Conservation (phyloP, 345 rosid species). For the Aegle marmelos region DNA sequence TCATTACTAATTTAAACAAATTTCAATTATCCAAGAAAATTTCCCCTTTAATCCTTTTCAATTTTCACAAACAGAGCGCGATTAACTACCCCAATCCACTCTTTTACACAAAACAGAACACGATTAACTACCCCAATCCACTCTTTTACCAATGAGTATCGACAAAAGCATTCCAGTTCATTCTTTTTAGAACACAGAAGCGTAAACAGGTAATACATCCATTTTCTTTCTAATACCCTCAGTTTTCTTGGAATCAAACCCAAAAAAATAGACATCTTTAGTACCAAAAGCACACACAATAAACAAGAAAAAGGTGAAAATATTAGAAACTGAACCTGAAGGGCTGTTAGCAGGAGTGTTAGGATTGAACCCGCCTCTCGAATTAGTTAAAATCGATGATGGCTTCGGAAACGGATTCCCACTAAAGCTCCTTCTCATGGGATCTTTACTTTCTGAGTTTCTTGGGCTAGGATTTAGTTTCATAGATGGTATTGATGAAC, state of each 20-base stretch:
- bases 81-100: not conserved
- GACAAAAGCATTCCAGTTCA: not conserved
- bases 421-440: constrained; percentile 66
- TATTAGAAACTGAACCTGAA: constrained; percentile 40
- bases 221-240: not conserved
- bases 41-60: not conserved
- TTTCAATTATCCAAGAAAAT: not conserved
- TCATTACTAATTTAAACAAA: too few relatives aligned
- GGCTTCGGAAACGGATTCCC: constrained; percentile 57
- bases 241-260: not conserved
- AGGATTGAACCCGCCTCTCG: constrained; percentile 40
- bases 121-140: not conserved
- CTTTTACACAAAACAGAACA: not conserved
- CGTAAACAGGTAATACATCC: not conserved
- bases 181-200: not conserved
- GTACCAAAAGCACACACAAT: not conserved
- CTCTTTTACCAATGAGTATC: not conserved
- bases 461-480: constrained; percentile 45
- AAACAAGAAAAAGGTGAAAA: not conserved
- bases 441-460: constrained; percentile 51
- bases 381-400: constrained; percentile 35
- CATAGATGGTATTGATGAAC: constrained; percentile 23
- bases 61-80: not conserved
- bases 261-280: not conserved
- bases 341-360: constrained; percentile 58